Conservation (phyloP, 225 moss, liverwort and hornwort species). For the Marchantia paleacea region DNA sequence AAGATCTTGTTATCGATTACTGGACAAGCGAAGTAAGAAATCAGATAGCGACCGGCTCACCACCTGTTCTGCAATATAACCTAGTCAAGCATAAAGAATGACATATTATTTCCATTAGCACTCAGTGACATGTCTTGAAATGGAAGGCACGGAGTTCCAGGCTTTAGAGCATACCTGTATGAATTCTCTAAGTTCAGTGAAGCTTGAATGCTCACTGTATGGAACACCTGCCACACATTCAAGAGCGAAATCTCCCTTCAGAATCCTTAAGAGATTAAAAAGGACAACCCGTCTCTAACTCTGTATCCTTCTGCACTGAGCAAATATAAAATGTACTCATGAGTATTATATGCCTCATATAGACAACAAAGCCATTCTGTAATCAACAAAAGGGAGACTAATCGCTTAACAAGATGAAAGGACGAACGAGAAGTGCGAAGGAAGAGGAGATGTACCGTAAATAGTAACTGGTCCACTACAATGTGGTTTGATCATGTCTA, state of each 20-base stretch:
- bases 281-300: background rate
- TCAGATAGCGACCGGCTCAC: too few relatives aligned
- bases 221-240: constrained; percentile 51
- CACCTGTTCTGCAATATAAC: too few relatives aligned
- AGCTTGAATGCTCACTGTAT: constrained; percentile 96
- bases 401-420: background rate
- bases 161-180: constrained; percentile 43
- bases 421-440: background rate
- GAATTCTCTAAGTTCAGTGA: constrained; percentile 75
- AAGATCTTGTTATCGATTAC: too few relatives aligned
- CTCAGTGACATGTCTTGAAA: background rate
- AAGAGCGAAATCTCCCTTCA: background rate
- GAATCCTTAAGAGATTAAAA: background rate
- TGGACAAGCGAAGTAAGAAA: too few relatives aligned
- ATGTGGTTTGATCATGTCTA: constrained; percentile 72
- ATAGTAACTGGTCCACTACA: constrained; percentile 66
- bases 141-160: background rate
- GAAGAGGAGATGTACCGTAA: constrained; percentile 44
- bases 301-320: too few relatives aligned
- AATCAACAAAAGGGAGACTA: background rate
- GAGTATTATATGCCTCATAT: too few relatives aligned
- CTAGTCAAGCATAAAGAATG: background rate
- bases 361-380: too few relatives aligned
- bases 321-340: too few relatives aligned
- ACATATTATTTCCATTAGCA: too few relatives aligned